Conservation (phyloP, 305 asterid species). For the Fraxinus ornus region DNA sequence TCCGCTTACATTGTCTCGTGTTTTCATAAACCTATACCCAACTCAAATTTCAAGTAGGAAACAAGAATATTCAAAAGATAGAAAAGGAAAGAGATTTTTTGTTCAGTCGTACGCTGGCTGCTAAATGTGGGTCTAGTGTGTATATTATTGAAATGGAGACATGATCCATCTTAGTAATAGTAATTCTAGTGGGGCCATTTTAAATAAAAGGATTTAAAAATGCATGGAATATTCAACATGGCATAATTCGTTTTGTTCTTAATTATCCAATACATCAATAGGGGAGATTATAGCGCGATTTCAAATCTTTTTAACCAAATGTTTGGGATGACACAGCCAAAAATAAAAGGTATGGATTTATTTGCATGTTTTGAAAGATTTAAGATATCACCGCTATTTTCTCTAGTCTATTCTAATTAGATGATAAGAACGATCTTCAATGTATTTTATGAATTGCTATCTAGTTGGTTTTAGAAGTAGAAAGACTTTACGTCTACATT, state of each 20-base stretch:
- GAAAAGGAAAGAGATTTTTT: constrained; percentile 45
- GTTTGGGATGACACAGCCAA: too few species aligned
- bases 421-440: too few species aligned
- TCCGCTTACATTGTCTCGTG: too few species aligned
- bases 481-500: too few species aligned
- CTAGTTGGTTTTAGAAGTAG: too few species aligned
- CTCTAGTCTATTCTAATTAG: too few species aligned
- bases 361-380: too few species aligned
- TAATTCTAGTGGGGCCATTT: constrained; percentile 35
- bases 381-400: too few species aligned
- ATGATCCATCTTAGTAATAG: neutral
- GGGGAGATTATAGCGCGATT: neutral
- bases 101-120: neutral
- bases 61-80: constrained; percentile 55
- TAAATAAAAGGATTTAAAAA: constrained; percentile 17
- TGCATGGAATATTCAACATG: constrained; percentile 44
- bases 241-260: constrained; percentile 20
- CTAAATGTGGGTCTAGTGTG: constrained; percentile 33
- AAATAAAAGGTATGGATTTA: too few species aligned
- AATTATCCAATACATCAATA: constrained; percentile 27
- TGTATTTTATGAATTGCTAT: too few species aligned
- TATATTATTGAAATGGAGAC: constrained; percentile 33
- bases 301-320: neutral
- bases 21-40: neutral
- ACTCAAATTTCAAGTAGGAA: constrained; percentile 39